These are phyloP conservation scores for Coemansia sp. DNA, from an alignment of 192 early-diverging fungal genomes.

Conservation along the genomic window DNA sequence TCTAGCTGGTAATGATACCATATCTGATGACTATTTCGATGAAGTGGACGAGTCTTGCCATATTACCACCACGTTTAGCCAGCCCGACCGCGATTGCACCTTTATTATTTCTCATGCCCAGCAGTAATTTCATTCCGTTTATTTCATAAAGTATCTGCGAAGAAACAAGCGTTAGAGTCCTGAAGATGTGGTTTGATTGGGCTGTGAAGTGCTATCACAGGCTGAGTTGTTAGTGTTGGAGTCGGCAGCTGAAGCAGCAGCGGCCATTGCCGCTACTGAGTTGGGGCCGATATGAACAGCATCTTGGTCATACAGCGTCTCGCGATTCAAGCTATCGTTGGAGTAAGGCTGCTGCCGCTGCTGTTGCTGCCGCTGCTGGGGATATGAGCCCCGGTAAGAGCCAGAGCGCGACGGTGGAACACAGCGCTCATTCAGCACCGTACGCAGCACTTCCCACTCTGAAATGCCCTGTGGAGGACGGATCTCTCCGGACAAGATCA, in stretches of 20 bases:
- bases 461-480: conserved; percentile 59
- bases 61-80: conserved; percentile 16
- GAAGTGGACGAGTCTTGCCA: conserved; percentile 23
- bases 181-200: neutral
- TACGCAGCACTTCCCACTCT: conserved; percentile 46
- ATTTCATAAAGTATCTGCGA: no score
- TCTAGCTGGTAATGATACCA: neutral
- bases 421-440: conserved; percentile 47
- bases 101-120: conserved; percentile 5
- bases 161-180: no score
- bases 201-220: neutral
- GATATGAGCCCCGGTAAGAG: no score
- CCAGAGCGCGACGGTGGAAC: conserved; percentile 19
- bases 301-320: conserved; percentile 48
- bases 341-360: conserved; percentile 10
- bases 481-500: conserved; percentile 74
- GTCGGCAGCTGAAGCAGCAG: neutral
- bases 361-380: conserved; percentile 2
- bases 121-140: no score
- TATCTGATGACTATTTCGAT: neutral
- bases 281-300: conserved; percentile 13
- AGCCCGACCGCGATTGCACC: conserved; percentile 24
- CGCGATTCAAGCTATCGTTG: conserved; percentile 5
- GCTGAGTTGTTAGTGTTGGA: neutral
- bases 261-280: conserved; percentile 10